Base-by-base conservation (phyloP, 2,329 filamentous ascomycete species). In the Monilinia polystroma region DNA sequence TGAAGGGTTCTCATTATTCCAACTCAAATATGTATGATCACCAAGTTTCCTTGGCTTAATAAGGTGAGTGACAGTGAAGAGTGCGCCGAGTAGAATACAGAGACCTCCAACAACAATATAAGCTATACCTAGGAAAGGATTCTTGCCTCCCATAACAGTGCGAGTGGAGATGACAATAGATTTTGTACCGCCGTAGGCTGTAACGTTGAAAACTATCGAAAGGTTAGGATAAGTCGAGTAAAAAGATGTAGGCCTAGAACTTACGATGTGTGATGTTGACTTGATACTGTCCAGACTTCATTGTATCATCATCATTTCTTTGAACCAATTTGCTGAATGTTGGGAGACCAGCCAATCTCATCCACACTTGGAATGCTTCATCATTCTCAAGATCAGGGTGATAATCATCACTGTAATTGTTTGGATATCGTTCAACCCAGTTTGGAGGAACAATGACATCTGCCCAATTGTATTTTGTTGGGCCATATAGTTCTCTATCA, bases 11-110 rank as follows among this genome's bases (percentile, higher is more conserved):
- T 90, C 88, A 69, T 87, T 90, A 78, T 98, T 97, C 95, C 95
- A 99, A 32, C 92, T 95, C 59, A 99, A 85, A 78, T 99, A 98
- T 11, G 93, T 97, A 79, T 98, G 95, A 78, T 99, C 95, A 69
- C 95, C 95, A 53, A 99, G 86, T 90, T 98, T 99, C 75, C 95
- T 94, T 69, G 95, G 95, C 77, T 91, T 93, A 79, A 99, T 88
- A 70, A 98, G 83, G 80, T 98, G 93, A 0, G 92, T 93, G 69
- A 92, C 84, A 45, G 94, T 93, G 80, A 99, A 99, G 65, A 98
- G 77, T 35, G 87, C 87, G 62, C 95, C 95, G 11, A 99, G 86
- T 38, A 97, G 77, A 73, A 99, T 90, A 80, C 95, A 99, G 68
- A 98, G 84, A 58, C 94, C 95, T 66, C 93, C 94, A 14, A 99